Percentiles rank a stretch among this genome's conserved stretches.
Evolutionary conservation across 177 flowering plant genomes (phyloP).

Genomic region (Vitis hybrid): DNA sequence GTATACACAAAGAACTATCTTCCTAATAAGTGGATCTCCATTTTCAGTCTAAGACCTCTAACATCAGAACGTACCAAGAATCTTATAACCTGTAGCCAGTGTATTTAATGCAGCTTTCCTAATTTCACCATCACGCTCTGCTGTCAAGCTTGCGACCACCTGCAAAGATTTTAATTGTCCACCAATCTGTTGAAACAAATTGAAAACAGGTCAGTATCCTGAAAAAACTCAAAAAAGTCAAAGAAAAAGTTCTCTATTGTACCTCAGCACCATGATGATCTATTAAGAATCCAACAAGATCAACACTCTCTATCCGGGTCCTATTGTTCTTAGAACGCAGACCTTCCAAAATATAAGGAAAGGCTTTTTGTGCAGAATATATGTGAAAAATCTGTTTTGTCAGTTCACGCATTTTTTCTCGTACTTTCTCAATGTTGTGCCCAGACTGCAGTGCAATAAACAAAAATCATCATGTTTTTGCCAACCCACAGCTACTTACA

Average conservation of each 20-base stretch:
- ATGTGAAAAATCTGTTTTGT: constrained; percentile 62
- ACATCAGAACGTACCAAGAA: constrained; percentile 64
- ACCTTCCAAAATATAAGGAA: constrained; percentile 90
- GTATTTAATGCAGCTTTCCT: constrained; percentile 95
- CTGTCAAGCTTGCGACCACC: constrained; percentile 91
- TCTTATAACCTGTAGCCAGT: constrained; percentile 87
- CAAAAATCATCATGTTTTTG: neutral
- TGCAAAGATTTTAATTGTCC: constrained; percentile 89
- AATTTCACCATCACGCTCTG: constrained; percentile 95
- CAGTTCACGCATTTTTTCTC: constrained; percentile 92
- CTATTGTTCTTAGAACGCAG: constrained; percentile 94
- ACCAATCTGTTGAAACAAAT: constrained; percentile 52
- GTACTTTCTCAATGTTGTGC: constrained; percentile 91
- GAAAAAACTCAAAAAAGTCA: neutral
- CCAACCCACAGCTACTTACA: neutral
- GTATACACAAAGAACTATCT: too few relatives aligned
- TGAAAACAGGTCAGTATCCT: neutral
- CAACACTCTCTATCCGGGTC: constrained; percentile 88
- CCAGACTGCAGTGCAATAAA: constrained; percentile 65
- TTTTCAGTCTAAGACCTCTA: too few relatives aligned
- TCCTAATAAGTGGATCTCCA: too few relatives aligned
- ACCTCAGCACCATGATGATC: constrained; percentile 91
- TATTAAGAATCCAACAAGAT: constrained; percentile 77
- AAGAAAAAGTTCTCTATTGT: neutral
- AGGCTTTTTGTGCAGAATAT: constrained; percentile 78